Evolutionary conservation across 139 green algal species (phyloP), one percentile per base, ranked within the genome.

Genomic region (Ulvella scutata): DNA sequence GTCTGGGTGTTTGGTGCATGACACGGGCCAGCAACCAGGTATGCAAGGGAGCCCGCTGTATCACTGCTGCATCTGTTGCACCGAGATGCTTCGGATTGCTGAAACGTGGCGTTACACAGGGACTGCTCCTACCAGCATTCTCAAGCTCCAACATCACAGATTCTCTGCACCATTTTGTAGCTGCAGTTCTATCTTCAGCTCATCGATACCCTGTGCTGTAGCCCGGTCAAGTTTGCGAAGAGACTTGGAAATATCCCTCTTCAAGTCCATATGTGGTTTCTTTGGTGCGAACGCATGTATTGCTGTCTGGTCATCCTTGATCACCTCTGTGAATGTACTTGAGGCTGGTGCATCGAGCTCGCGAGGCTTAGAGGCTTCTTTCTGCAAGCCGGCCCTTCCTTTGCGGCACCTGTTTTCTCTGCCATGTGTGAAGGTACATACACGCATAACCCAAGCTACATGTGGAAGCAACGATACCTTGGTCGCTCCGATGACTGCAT

Each of bases 211-310:
- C 31, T 23, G 51, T 26, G 31, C n/a, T 34, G 51, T 67, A 36
- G 31, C n/a, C 51, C 51, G 31, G n/a, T 67, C 13, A 1, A 67
- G 20, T 23, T 67, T 67, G n/a, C 51, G 2, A n/a, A 67, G 33
- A n/a, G 17, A 13, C 51, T 67, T 67, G 7, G 51, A n/a, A 67
- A 67, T 29, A 29, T 67, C 51, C 33, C 51, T 10, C 20, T 67
- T 67, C 51, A 67, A 67, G 51, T 67, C 51, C 20, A 31, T n/a
- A 23, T 67, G 51, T 67, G 51, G 51, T 67, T 67, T 67, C 51
- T 67, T 67, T 26, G 51, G 51, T 10, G 51, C 51, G 33, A 67
- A 67, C 17, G 51, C 51, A 67, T 67, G n/a, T 36, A 67, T 67
- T 6, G 51, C 51, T 36, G 51, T 67, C 33, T 67, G 51, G 33